Percentiles rank a stretch among this genome's conserved stretches.
Conservation (phyloP, 306 rosid genomes). For the Cucurbita pepo region DNA sequence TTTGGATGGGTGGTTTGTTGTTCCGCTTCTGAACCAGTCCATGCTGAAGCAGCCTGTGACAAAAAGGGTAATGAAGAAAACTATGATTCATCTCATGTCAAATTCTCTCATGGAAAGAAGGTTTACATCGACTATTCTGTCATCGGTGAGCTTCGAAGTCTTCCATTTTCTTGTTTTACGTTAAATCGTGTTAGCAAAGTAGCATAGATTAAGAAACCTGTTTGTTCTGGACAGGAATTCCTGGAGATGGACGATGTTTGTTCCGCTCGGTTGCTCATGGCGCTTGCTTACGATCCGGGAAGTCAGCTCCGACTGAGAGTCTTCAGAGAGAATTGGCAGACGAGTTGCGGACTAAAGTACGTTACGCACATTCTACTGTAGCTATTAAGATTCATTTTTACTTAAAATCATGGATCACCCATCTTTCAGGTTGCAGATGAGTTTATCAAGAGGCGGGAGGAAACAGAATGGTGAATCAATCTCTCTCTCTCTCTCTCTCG, state of each 20-base stretch:
- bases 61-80: slow-evolving; percentile 24
- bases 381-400: neutral
- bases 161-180: neutral
- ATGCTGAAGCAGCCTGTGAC: slow-evolving; percentile 34
- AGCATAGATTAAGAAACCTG: neutral
- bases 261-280: slow-evolving; percentile 86
- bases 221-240: slow-evolving; percentile 50
- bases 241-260: slow-evolving; percentile 94
- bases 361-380: neutral
- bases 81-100: slow-evolving; percentile 18
- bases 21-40: slow-evolving; percentile 40
- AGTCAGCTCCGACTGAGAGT: slow-evolving; percentile 53
- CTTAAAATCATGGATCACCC: neutral
- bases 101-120: slow-evolving; percentile 54
- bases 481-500: neutral
- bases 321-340: slow-evolving; percentile 69
- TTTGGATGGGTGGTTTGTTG: slow-evolving; percentile 49
- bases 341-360: slow-evolving; percentile 50
- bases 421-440: slow-evolving; percentile 73
- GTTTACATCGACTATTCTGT: slow-evolving; percentile 70
- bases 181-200: neutral
- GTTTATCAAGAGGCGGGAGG: slow-evolving; percentile 72
- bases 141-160: slow-evolving; percentile 44
- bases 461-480: slow-evolving; percentile 71
- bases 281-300: slow-evolving; percentile 64